Percentiles rank a stretch among this genome's conserved stretches.
These are phyloP conservation scores for Fusarium phyllophilum DNA, from an alignment of 2,329 filamentous ascomycete genomes.

Conservation along the genomic window DNA sequence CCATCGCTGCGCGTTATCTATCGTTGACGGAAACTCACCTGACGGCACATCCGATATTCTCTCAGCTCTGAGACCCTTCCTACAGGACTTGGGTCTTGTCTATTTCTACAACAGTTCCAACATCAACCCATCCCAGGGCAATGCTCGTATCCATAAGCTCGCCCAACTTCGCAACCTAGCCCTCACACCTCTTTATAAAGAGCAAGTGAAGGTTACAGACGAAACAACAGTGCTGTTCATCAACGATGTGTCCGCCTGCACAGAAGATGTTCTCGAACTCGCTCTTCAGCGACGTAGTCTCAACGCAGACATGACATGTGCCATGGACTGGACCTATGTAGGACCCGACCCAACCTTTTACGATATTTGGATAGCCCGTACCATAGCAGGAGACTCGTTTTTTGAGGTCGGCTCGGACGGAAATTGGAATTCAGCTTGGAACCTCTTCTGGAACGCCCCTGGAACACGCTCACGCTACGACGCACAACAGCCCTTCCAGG, in stretches of 20 bases:
- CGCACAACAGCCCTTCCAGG: constrained; percentile 62
- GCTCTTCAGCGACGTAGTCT: constrained; percentile 58
- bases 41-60: constrained; percentile 66
- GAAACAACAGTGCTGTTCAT: constrained; percentile 62
- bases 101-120: constrained; percentile 57
- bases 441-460: constrained; percentile 62
- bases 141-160: constrained; percentile 58
- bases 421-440: constrained; percentile 59
- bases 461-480: constrained; percentile 48
- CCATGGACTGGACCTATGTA: constrained; percentile 66
- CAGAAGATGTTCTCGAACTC: constrained; percentile 68
- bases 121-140: constrained; percentile 55
- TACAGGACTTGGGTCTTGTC: constrained; percentile 51
- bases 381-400: constrained; percentile 64
- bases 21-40: constrained; percentile 65
- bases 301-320: constrained; percentile 66
- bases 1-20: constrained; percentile 61
- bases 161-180: constrained; percentile 64
- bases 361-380: constrained; percentile 66
- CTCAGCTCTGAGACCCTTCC: constrained; percentile 49
- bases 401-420: constrained; percentile 62
- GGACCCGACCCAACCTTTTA: constrained; percentile 62
- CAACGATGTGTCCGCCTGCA: constrained; percentile 63
- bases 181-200: constrained; percentile 56
- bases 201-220: constrained; percentile 38